A percentile compares a stretch with the other conserved stretches of the same genome.
These are phyloP conservation scores for Jatropha multifida DNA, from an alignment of 441 rosid species.

Conservation along the genomic window DNA sequence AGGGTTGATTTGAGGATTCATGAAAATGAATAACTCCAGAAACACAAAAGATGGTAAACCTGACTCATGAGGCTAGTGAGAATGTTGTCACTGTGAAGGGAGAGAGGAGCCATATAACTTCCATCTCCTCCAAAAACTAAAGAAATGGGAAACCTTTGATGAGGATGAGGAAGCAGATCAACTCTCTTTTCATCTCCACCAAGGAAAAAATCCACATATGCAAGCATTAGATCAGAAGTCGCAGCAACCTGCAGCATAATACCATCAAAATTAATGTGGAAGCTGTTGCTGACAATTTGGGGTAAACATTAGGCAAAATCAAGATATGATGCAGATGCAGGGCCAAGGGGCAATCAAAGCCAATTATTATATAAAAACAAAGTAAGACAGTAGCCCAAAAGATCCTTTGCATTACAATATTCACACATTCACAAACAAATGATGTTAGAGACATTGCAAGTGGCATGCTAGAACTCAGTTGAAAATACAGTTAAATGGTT, in stretches of 20 bases:
- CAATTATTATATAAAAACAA: neutral
- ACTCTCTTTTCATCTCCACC: slow-evolving; percentile 92
- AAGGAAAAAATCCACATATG: slow-evolving; percentile 81
- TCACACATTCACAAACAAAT: neutral
- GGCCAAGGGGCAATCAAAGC: neutral
- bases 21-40: slow-evolving; percentile 6
- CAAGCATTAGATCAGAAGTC: slow-evolving; percentile 76
- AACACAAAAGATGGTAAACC: slow-evolving; percentile 41
- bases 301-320: neutral
- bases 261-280: slow-evolving; percentile 8
- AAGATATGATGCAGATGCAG: neutral
- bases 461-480: neutral
- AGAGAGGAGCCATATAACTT: slow-evolving; percentile 84
- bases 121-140: slow-evolving; percentile 85
- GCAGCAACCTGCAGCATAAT: slow-evolving; percentile 62
- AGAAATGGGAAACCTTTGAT: slow-evolving; percentile 72
- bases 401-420: neutral
- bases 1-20: slow-evolving; percentile 12
- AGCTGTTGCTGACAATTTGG: neutral
- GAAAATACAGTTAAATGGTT: neutral
- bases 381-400: neutral
- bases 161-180: slow-evolving; percentile 75
- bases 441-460: neutral
- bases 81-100: slow-evolving; percentile 76
- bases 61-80: slow-evolving; percentile 79